Conservation (phyloP, 768 basidiomycete species). For the Favolaschia claudopus region DNA sequence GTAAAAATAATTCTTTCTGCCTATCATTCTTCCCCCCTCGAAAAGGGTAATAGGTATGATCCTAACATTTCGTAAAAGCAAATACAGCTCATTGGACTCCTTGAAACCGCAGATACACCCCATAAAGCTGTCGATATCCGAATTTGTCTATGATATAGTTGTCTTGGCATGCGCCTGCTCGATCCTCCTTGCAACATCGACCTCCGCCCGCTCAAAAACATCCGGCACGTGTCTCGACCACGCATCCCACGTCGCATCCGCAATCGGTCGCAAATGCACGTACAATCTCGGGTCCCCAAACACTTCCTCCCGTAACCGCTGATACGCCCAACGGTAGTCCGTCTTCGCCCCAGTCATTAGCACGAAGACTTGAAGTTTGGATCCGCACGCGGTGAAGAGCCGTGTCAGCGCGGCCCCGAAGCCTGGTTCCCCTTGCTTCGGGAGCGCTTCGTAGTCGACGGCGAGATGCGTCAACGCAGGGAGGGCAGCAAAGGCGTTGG, state of each 20-base stretch:
- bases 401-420: not conserved
- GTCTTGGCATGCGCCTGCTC: no score
- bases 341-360: conserved; percentile 8
- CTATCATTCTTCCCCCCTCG: no score
- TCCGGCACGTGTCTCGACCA: conserved; percentile 13
- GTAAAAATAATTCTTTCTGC: no score
- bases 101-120: no score
- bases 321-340: not conserved
- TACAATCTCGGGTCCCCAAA: conserved; percentile 9
- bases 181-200: no score
- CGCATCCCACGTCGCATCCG: conserved; percentile 18
- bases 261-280: conserved; percentile 14
- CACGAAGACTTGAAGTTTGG: not conserved
- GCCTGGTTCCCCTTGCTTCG: conserved; percentile 1
- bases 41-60: no score
- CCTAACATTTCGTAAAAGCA: no score
- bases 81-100: no score
- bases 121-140: no score
- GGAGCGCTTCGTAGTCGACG: conserved; percentile 11
- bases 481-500: not conserved
- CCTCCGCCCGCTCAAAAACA: conserved; percentile 15
- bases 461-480: conserved; percentile 16
- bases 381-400: not conserved
- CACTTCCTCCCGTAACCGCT: conserved; percentile 11
- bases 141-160: no score